Evolutionary conservation across 2,329 filamentous ascomycete genomes (phyloP), one percentile per base, ranked within the genome.

Genomic region (Cryphonectria parasitica): DNA sequence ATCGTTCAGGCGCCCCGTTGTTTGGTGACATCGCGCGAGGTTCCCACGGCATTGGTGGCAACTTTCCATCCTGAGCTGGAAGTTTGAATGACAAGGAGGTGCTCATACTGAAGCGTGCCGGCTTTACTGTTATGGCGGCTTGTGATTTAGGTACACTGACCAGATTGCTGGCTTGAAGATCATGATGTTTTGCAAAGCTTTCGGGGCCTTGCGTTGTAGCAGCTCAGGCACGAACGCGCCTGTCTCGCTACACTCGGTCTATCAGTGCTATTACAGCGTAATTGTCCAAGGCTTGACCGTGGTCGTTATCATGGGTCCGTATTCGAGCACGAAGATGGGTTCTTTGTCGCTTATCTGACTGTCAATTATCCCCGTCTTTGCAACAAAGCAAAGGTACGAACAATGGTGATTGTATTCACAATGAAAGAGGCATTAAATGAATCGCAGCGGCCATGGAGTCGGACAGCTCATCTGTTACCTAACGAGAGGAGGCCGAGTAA

Each of bases 1-100:
- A 71, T 52, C 67, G 64, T 22, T 67, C 71, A n/a, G 64, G 31
- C 1, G 43, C 45, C 10, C 66, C 66, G 34, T 15, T 6, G 6
- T 71, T 69, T n/a, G 63, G 52, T 25, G 19, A 22, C 11, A 28
- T 54, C 31, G 7, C n/a, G 22, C 17, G 7, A 31, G 41, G 10
- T 22, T 31, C 15, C 66, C 49, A 43, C n/a, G 58, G 36, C 17
- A 41, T 13, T 4, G 65, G 63, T 5, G 5, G 54, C 49, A 41
- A 41, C 22, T 39, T 67, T 36, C 41, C 43, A 11, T 49, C 66
- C 39, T n/a, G 39, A 64, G 34, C 17, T 22, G 68, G 65, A 66
- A 64, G 34, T 13, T 22, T 70, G 65, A 66, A 63, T 22, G 15
- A 13, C 22, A 43, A 34, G 13, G n/a, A 34, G 11, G 36, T 13